Conservation (phyloP, 2,329 filamentous ascomycete genomes). For the Monilinia fructicola region DNA sequence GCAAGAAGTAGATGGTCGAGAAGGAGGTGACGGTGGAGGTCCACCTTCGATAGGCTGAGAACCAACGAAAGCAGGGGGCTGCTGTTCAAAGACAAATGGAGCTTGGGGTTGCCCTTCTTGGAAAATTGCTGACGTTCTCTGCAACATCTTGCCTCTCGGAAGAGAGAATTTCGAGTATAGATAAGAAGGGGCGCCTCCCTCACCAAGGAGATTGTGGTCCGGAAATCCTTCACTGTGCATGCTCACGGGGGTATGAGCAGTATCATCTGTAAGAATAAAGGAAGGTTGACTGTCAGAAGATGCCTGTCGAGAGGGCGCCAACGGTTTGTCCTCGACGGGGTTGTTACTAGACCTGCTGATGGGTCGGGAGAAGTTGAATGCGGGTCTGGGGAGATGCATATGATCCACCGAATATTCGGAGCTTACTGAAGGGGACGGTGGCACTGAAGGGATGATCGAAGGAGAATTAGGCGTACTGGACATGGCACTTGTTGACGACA, state of each 20-base stretch:
- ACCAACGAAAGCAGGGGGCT: slow-evolving; percentile 45
- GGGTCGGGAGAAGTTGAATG: slow-evolving; percentile 93
- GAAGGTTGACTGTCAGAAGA: slow-evolving; percentile 65
- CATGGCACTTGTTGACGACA: slow-evolving; percentile 69
- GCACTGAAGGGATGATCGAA: slow-evolving; percentile 55
- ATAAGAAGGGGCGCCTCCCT: slow-evolving; percentile 66
- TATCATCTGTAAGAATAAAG: slow-evolving; percentile 64
- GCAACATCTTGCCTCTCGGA: slow-evolving; percentile 76
- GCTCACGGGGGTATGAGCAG: slow-evolving; percentile 67
- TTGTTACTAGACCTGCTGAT: slow-evolving; percentile 67
- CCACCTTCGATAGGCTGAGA: slow-evolving; percentile 46
- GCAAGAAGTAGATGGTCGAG: slow-evolving; percentile 58
- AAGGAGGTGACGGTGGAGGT: slow-evolving; percentile 62
- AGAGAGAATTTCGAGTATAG: slow-evolving; percentile 83
- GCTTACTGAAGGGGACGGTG: slow-evolving; percentile 76
- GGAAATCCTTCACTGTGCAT: slow-evolving; percentile 69
- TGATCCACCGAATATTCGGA: slow-evolving; percentile 73
- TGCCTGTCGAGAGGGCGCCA: slow-evolving; percentile 60
- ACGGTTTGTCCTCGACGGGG: slow-evolving; percentile 45
- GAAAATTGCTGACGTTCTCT: slow-evolving; percentile 63
- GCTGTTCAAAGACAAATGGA: slow-evolving; percentile 62
- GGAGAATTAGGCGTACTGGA: slow-evolving; percentile 66
- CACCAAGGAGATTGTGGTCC: slow-evolving; percentile 47
- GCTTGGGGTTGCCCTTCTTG: slow-evolving; percentile 52
- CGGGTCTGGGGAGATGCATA: slow-evolving; percentile 62